Conservation (phyloP, 108 stramenopile species). For the Schizochytrium sp. region DNA sequence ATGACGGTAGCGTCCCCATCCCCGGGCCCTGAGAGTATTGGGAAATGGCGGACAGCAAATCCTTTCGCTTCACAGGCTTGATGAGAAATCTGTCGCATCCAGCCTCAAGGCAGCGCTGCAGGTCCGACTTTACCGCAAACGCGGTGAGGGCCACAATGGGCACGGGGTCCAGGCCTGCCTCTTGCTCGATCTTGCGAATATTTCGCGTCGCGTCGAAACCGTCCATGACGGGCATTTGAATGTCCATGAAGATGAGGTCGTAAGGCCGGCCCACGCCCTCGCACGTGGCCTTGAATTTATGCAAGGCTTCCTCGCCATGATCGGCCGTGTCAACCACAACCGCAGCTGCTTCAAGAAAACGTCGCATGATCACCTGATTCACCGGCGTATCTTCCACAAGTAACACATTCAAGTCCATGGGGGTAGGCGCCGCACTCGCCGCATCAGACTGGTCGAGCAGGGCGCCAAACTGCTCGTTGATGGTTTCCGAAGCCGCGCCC, state of each 20-base stretch:
- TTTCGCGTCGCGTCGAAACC: not conserved
- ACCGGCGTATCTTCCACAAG: not conserved
- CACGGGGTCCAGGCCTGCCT: not conserved
- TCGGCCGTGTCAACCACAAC: not conserved
- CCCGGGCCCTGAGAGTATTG: not conserved
- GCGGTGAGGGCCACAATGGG: slow-evolving; percentile 49
- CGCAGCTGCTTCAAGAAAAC: not conserved
- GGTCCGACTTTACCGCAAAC: not conserved
- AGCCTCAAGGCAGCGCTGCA: not conserved
- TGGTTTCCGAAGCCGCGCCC: not conserved
- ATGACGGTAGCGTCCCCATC: too few species aligned
- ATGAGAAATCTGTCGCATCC: not conserved
- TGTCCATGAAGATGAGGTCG: slow-evolving; percentile 19
- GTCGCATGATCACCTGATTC: not conserved
- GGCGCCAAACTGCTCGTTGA: not conserved
- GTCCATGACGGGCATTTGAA: slow-evolving; percentile 26
- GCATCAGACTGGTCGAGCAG: not conserved
- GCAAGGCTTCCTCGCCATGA: not conserved
- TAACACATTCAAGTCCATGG: not conserved
- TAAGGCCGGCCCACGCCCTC: not conserved
- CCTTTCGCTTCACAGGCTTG: not conserved
- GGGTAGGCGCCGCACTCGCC: not conserved
- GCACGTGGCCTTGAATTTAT: not conserved
- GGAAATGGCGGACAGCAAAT: not conserved
- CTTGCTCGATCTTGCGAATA: slow-evolving; percentile 29